These are phyloP conservation scores for Vitis labrusca DNA, from an alignment of 164 flowering plant species.

Conservation along the genomic window DNA sequence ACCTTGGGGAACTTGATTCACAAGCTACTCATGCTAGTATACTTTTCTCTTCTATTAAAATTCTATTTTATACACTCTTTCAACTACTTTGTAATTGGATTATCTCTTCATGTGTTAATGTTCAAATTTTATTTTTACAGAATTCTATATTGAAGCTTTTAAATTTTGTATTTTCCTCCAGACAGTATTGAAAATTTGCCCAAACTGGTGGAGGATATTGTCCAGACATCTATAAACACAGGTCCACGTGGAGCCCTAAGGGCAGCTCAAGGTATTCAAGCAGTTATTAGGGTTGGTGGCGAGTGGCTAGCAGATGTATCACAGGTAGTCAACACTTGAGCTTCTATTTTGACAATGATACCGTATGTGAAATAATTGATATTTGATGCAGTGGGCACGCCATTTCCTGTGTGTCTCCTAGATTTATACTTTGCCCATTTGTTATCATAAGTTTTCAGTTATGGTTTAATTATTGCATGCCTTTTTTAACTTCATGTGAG, in stretches of 20 bases:
- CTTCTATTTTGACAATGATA: too few species aligned
- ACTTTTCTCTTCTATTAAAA: too few species aligned
- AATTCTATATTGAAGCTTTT: neutral
- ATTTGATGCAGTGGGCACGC: too few species aligned
- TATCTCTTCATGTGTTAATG: neutral
- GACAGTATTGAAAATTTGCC: slow-evolving; percentile 77
- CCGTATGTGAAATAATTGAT: too few species aligned
- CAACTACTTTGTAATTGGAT: too few species aligned
- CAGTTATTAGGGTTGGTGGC: slow-evolving; percentile 80
- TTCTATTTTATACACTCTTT: too few species aligned
- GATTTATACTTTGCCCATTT: neutral
- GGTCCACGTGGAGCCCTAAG: slow-evolving; percentile 92
- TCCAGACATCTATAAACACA: slow-evolving; percentile 83
- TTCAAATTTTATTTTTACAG: neutral
- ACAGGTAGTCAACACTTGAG: slow-evolving; percentile 38
- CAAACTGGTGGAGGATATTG: slow-evolving; percentile 83
- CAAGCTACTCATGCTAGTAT: too few species aligned
- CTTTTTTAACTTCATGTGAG: too few species aligned
- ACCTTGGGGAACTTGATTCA: too few species aligned
- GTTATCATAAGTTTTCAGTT: neutral
- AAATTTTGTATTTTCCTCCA: slow-evolving; percentile 17
- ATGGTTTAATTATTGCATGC: too few species aligned
- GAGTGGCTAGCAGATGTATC: slow-evolving; percentile 92
- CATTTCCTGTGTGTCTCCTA: too few species aligned
- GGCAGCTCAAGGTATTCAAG: slow-evolving; percentile 89